phyloP scores from a whole-genome alignment of 176 grass and related monocot genomes.

The Eragrostis curvula region DNA sequence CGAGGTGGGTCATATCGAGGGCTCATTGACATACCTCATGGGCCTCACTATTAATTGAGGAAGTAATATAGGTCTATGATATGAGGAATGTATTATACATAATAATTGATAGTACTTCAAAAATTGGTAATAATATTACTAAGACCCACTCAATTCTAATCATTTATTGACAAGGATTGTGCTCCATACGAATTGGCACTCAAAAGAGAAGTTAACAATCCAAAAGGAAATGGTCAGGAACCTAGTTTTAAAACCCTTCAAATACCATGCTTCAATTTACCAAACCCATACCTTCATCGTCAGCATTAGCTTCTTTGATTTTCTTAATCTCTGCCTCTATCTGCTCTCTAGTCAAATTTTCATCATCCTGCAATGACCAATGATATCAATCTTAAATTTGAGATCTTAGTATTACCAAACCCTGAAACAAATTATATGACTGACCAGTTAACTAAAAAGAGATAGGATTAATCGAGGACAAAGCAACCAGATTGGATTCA shows the following conservation, averaged over 20 bases:
- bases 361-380: constrained; percentile 76
- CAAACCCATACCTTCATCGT: constrained; percentile 78
- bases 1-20: neutral
- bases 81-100: neutral
- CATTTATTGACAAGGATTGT: neutral
- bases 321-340: constrained; percentile 93
- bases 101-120: neutral
- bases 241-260: neutral
- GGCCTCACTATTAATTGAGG: neutral
- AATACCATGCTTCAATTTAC: neutral
- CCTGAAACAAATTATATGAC: neutral
- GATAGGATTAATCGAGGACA: too few relatives aligned
- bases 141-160: neutral
- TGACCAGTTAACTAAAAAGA: neutral
- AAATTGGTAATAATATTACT: neutral
- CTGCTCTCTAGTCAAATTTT: constrained; percentile 89
- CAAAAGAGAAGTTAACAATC: constrained; percentile 4
- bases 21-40: neutral
- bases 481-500: neutral
- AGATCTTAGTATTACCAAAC: neutral
- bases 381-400: neutral
- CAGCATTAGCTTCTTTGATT: constrained; percentile 94
- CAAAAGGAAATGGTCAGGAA: neutral
- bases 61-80: neutral
- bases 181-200: neutral